phyloP scores from a whole-genome alignment of 192 early-diverging fungal species.

The Linnemannia zychae region DNA sequence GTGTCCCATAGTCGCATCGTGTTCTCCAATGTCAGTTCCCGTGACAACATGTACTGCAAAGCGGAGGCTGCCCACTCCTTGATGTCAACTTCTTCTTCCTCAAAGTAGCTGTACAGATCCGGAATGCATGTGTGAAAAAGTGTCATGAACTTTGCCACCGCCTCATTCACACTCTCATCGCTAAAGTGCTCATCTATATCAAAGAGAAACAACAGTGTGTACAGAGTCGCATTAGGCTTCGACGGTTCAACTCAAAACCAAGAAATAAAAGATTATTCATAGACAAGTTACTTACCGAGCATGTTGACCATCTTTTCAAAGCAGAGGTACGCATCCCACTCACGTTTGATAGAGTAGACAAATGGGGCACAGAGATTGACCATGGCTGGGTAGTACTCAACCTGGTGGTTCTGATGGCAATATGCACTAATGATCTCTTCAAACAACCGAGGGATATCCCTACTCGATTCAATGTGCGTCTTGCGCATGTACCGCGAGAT shows the following conservation, averaged over 20 bases:
- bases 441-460: conserved; percentile 62
- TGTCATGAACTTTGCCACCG: conserved; percentile 90
- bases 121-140: conserved; percentile 85
- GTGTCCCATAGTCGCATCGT: conserved; percentile 87
- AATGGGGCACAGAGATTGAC: conserved; percentile 87
- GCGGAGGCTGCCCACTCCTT: conserved; percentile 89
- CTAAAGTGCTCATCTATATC: conserved; percentile 75
- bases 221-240: too few relatives aligned
- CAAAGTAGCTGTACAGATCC: conserved; percentile 93
- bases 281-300: conserved; percentile 62
- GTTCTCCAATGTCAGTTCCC: conserved; percentile 84
- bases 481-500: conserved; percentile 71
- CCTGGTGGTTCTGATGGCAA: conserved; percentile 78
- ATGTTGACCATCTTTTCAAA: conserved; percentile 80
- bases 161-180: conserved; percentile 73
- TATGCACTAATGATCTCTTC: conserved; percentile 90
- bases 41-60: conserved; percentile 80
- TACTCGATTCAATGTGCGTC: conserved; percentile 18
- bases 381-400: conserved; percentile 81
- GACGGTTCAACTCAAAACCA: too few relatives aligned
- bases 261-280: background rate
- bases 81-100: conserved; percentile 92
- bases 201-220: background rate
- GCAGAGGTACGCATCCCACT: conserved; percentile 84
- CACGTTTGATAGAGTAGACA: conserved; percentile 75